phyloP scores from a whole-genome alignment of 2,329 filamentous ascomycete genomes.

The Sarocladiaceae sp. region DNA sequence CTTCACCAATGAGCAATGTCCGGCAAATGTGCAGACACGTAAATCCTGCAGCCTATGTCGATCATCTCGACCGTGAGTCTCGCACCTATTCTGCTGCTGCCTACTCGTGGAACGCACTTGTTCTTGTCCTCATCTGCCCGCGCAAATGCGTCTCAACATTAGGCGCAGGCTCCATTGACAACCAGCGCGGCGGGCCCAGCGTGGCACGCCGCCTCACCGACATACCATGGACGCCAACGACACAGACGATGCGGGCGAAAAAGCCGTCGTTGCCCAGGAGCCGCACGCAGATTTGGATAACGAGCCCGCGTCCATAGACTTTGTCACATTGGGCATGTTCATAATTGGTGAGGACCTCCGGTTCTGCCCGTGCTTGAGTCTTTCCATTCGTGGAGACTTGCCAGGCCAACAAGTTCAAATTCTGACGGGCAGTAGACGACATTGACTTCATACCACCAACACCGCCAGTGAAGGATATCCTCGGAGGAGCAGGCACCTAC shows the following conservation, averaged over 20 bases:
- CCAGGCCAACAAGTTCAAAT: neutral
- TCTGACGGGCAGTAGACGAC: constrained; percentile 59
- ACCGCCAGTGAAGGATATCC: constrained; percentile 65
- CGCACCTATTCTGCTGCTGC: neutral
- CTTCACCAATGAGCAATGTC: neutral
- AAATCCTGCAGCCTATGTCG: neutral
- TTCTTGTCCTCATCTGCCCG: no score
- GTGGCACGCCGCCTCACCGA: constrained; percentile 9
- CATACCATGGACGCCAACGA: constrained; percentile 5
- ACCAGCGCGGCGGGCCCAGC: constrained; percentile 8
- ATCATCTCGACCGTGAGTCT: neutral
- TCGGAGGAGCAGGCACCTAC: constrained; percentile 88
- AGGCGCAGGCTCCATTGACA: constrained; percentile 9
- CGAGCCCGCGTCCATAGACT: constrained; percentile 43
- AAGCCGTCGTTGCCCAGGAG: neutral
- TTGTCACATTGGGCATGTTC: constrained; percentile 70
- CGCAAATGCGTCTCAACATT: constrained; percentile 3
- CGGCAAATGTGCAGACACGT: neutral
- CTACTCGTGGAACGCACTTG: neutral
- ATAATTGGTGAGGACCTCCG: constrained; percentile 64
- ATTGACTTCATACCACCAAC: constrained; percentile 77
- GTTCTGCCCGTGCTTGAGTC: neutral
- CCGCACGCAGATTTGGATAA: neutral
- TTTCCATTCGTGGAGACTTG: no score
- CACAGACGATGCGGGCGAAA: neutral